Base-by-base conservation (phyloP, 1,284 basidiomycete genomes). In the Tilletia setariae region DNA sequence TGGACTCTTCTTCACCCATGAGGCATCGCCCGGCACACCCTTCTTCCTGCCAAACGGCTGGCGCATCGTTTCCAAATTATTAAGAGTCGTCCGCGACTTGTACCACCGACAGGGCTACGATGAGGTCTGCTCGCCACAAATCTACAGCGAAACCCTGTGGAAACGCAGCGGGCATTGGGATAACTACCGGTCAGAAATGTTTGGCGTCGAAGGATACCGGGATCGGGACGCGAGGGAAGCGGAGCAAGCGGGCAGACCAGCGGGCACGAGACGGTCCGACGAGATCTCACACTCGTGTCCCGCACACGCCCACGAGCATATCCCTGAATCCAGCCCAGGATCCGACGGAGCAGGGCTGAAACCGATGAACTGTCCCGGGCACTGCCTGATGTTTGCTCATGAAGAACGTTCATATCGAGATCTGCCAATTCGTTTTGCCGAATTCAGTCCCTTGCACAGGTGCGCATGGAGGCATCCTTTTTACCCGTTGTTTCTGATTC, bases 131-230 rank as follows among this genome's bases (percentile, higher is more conserved):
- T 77, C 77, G 28, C 80, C 80, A 15, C 80, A 82, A 63, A 72
- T 82, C 8, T 81, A 74, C 73, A 76, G 75, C 32, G 74, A 73
- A 7, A 70, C 74, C 11, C 68, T 82, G 0, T 82, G 80, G 80
- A 76, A 80, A 56, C 70, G 68, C 8, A 75, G 73, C 43, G 80
- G 80, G 1, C 80, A 82, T 62, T 82, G 80, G 80, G 79, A 82
- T 65, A 81, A 82, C 47, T 82, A 82, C 65, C 71, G 80, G n/a
- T 76, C 79, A 21, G 80, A 82, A 59, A 82, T 82, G 80, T 82
- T 82, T 64, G 72, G 74, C 43, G 75, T 75, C 11, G 70, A 79
- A 65, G 80, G 80, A 1, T 81, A 79, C 63, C 72, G 66, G 4
- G 73, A 74, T 21, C 43, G 42, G n/a, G 65, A 78, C 56, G 71